These are phyloP conservation scores for Porogramme epimiltina DNA, from an alignment of 1,284 basidiomycete genomes.

Conservation along the genomic window DNA sequence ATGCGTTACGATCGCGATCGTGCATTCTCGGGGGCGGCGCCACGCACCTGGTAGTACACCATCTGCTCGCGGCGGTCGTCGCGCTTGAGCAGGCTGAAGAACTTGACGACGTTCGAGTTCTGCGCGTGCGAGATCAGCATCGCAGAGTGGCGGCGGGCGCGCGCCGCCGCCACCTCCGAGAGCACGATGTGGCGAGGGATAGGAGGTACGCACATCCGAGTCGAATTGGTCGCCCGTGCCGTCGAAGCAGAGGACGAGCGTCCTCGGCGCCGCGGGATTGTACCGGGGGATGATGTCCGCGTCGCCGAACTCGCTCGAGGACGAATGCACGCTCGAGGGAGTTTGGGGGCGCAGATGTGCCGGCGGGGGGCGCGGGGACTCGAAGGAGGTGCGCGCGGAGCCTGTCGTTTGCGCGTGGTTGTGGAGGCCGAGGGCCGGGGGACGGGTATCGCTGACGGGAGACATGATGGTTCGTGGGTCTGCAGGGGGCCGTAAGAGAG, in stretches of 20 bases:
- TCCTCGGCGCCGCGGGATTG: slow-evolving; percentile 32
- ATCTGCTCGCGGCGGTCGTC: slow-evolving; percentile 51
- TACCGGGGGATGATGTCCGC: slow-evolving; percentile 34
- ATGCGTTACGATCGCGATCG: slow-evolving; percentile 15
- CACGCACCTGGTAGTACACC: slow-evolving; percentile 63
- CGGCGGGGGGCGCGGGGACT: slow-evolving; percentile 9
- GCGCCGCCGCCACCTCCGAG: not conserved
- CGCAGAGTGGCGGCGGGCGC: not conserved
- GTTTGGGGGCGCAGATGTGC: slow-evolving; percentile 15
- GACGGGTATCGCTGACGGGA: not conserved
- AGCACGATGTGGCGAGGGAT: not conserved
- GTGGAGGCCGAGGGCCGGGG: slow-evolving; percentile 2
- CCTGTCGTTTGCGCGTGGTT: not conserved
- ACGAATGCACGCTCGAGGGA: slow-evolving; percentile 21
- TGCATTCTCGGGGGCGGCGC: not conserved
- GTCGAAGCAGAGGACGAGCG: slow-evolving; percentile 59
- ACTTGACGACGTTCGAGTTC: slow-evolving; percentile 65
- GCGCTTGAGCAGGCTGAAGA: slow-evolving; percentile 58
- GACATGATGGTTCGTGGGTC: slow-evolving; percentile 15
- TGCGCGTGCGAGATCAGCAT: slow-evolving; percentile 21
- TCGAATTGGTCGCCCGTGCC: slow-evolving; percentile 62
- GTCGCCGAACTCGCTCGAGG: slow-evolving; percentile 22
- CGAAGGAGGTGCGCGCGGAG: slow-evolving; percentile 6
- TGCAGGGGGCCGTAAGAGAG: not conserved
- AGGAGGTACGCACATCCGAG: slow-evolving; percentile 41